Conservation (phyloP, 1,139 yeast genomes). For the Taiozyma onychis region DNA sequence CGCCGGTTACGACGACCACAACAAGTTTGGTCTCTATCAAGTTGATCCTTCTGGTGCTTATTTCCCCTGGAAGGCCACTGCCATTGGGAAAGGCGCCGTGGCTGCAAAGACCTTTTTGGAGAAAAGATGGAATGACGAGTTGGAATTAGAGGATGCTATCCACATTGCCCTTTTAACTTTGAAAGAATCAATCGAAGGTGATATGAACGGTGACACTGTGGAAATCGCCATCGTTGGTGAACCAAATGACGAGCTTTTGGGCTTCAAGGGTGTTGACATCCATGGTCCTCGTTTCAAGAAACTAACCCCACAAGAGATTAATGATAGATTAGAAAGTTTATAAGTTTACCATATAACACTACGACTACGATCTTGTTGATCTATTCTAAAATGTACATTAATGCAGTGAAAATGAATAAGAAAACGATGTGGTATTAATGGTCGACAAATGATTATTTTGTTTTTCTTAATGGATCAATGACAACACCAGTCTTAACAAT, state of each 20-base stretch:
- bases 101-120: conserved; percentile 96
- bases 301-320: conserved; percentile 83
- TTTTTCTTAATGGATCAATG: conserved; percentile 73
- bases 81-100: conserved; percentile 91
- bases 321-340: conserved; percentile 90
- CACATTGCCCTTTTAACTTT: conserved; percentile 92
- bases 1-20: conserved; percentile 89
- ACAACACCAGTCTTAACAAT: conserved; percentile 84
- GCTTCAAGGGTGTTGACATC: conserved; percentile 77
- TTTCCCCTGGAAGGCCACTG: conserved; percentile 99
- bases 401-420: neutral
- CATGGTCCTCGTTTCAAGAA: conserved; percentile 87
- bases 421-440: neutral
- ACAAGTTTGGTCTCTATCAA: conserved; percentile 82
- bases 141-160: conserved; percentile 96
- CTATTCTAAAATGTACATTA: neutral
- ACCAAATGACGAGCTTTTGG: conserved; percentile 75
- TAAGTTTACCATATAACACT: conserved; percentile 27
- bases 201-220: conserved; percentile 92
- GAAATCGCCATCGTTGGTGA: conserved; percentile 88
- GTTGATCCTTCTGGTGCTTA: conserved; percentile 98
- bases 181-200: conserved; percentile 97
- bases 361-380: neutral
- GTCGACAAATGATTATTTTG: conserved; percentile 9
- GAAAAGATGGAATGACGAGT: conserved; percentile 95